Percentiles rank a stretch among this genome's conserved stretches.
These are phyloP conservation scores for Plasmopara muralis DNA, from an alignment of 352 stramenopile species.

Conservation along the genomic window DNA sequence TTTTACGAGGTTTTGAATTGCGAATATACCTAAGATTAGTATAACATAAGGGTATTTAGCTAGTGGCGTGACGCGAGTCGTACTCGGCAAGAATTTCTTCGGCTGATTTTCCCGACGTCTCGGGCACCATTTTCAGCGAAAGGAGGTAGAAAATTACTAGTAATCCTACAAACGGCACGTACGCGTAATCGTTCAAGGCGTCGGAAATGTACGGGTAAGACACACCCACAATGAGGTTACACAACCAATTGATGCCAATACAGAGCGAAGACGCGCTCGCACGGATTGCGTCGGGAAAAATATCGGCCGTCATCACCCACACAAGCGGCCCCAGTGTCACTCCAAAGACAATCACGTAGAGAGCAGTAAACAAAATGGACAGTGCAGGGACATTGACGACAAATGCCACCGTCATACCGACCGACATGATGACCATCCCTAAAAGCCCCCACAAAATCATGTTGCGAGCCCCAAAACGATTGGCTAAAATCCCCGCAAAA, in stretches of 20 bases:
- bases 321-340: constrained; percentile 16
- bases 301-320: constrained; percentile 24
- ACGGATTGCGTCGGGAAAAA: constrained; percentile 21
- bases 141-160: constrained; percentile 42
- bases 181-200: constrained; percentile 26
- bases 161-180: constrained; percentile 39
- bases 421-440: constrained; percentile 28
- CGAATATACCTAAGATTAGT: background rate
- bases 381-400: constrained; percentile 14
- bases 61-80: constrained; percentile 21
- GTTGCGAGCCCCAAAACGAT: constrained; percentile 39
- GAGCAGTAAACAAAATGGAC: constrained; percentile 14
- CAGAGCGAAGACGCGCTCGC: constrained; percentile 21
- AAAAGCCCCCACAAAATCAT: constrained; percentile 44
- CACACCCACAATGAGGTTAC: constrained; percentile 51
- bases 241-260: constrained; percentile 48
- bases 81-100: constrained; percentile 48
- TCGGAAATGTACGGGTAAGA: constrained; percentile 49
- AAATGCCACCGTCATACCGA: constrained; percentile 27
- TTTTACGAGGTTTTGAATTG: too few species aligned
- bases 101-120: constrained; percentile 55
- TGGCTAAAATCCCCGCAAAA: constrained; percentile 21
- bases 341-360: constrained; percentile 14
- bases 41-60: background rate
- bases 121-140: constrained; percentile 38